These are phyloP conservation scores for Bertia moriformis DNA, from an alignment of 2,329 filamentous ascomycete genomes.

Conservation along the genomic window DNA sequence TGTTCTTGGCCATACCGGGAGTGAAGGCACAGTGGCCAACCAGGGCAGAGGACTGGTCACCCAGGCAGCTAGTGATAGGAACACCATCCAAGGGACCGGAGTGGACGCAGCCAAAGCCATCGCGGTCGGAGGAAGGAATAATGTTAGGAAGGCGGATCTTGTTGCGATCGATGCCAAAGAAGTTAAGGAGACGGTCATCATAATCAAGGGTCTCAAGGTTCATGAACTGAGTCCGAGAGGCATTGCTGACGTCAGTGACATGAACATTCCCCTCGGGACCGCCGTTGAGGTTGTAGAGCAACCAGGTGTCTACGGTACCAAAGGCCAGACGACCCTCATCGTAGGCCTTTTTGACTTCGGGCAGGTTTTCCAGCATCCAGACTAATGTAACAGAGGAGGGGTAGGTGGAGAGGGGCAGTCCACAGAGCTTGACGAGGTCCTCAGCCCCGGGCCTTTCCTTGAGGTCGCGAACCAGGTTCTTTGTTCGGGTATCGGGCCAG, in stretches of 20 bases:
- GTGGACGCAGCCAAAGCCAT: constrained; percentile 52
- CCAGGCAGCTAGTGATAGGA: constrained; percentile 63
- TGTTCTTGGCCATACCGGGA: constrained; percentile 69
- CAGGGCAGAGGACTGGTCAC: constrained; percentile 68
- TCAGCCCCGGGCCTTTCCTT: constrained; percentile 53
- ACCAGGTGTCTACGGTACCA: constrained; percentile 69
- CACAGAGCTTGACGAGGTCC: constrained; percentile 53
- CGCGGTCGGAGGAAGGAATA: constrained; percentile 55
- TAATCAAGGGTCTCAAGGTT: constrained; percentile 65
- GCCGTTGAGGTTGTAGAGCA: constrained; percentile 67
- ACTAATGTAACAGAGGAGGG: constrained; percentile 65
- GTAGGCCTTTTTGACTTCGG: constrained; percentile 54
- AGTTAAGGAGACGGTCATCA: constrained; percentile 57
- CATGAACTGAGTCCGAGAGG: constrained; percentile 81
- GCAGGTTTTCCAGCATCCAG: constrained; percentile 60
- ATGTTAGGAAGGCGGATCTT: constrained; percentile 67
- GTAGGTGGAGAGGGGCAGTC: constrained; percentile 69
- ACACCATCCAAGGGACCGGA: constrained; percentile 49
- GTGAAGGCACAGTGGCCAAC: constrained; percentile 69
- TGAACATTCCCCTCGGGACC: constrained; percentile 48
- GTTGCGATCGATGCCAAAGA: constrained; percentile 56
- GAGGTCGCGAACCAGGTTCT: constrained; percentile 57
- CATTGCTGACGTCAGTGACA: constrained; percentile 69
- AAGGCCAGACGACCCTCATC: constrained; percentile 60
- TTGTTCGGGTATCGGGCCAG: constrained; percentile 72